A percentile compares a stretch with the other conserved stretches of the same genome.
phyloP scores from a whole-genome alignment of 768 basidiomycete species.

The Porphyrellus cyaneotinctus region DNA sequence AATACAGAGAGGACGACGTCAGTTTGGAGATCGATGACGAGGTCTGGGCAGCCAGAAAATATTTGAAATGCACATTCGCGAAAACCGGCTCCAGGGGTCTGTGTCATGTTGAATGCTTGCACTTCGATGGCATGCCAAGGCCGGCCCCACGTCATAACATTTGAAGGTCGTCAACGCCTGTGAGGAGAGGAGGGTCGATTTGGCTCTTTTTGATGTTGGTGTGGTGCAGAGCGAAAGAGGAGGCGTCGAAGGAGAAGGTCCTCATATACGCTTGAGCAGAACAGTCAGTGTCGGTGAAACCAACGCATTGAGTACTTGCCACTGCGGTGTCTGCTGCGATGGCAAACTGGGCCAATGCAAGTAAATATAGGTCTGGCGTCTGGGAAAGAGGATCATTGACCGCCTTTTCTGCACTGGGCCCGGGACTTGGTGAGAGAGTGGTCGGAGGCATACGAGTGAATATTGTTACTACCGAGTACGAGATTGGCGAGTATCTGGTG shows the following conservation, averaged over 20 bases:
- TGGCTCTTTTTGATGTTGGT: slow-evolving; percentile 32
- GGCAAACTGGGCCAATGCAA: slow-evolving; percentile 77
- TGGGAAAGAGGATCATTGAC: slow-evolving; percentile 77
- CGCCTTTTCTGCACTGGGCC: slow-evolving; percentile 65
- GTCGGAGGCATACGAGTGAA: slow-evolving; percentile 59
- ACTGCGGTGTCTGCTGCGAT: slow-evolving; percentile 75
- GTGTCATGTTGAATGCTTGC: slow-evolving; percentile 63
- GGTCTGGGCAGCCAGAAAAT: slow-evolving; percentile 69
- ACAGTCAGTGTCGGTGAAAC: slow-evolving; percentile 5
- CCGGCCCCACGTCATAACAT: slow-evolving; percentile 64
- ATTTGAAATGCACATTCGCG: slow-evolving; percentile 66
- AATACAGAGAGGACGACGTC: slow-evolving; percentile 66
- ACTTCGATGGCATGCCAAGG: slow-evolving; percentile 82
- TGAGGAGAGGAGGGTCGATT: slow-evolving; percentile 59
- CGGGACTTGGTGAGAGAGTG: not conserved
- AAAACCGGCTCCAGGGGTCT: slow-evolving; percentile 29
- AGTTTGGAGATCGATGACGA: slow-evolving; percentile 72
- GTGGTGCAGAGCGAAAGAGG: slow-evolving; percentile 58
- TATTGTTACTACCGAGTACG: slow-evolving; percentile 78
- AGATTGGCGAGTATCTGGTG: slow-evolving; percentile 85
- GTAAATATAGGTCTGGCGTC: slow-evolving; percentile 74
- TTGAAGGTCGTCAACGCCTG: slow-evolving; percentile 66
- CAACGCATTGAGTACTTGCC: slow-evolving; percentile 40
- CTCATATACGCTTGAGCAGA: slow-evolving; percentile 56
- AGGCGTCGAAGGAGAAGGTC: slow-evolving; percentile 79